Evolutionary conservation across 768 basidiomycete species (phyloP), one percentile per base, ranked within the genome.

Genomic region (Boletus speciosus): DNA sequence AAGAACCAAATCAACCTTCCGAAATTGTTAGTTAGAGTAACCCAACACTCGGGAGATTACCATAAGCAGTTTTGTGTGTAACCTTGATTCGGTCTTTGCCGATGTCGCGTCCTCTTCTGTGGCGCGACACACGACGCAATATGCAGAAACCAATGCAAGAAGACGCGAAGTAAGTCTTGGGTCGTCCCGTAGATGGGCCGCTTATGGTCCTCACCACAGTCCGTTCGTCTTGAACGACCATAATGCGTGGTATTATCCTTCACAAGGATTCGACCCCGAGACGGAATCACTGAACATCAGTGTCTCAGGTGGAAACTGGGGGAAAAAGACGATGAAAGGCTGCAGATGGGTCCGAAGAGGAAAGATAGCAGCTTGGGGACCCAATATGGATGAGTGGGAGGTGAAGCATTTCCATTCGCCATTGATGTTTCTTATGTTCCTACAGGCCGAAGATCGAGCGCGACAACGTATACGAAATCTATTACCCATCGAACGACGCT

Each of bases 311-410:
- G 87, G 92, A 35, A 94, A 94, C 61, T 93, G 92, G 90, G 92
- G 92, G 3, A 81, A 84, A 55, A 94, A 94, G 72, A 80, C 78
- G 10, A 71, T 78, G 54, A 83, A 83, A 66, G 85, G 84, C n/a
- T 82, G 88, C 19, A 78, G 90, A 65, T 93, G 90, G 90, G 78
- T 88, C 46, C 81, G 90, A 16, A 81, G 78, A 66, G 89, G 91
- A 43, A 93, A 94, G 71, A 82, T 92, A 55, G 81, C 83, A 29
- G 76, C 85, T 14, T 94, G 92, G 92, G 90, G 89, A 29, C 90
- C 91, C 21, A 80, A 81, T 45, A 82, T 84, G 75, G 90, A 90
- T 35, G 90, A 93, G 54, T 91, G 88, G 86, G 90, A 93, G 83
- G 91, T 88, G 44, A 61, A 10, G 4, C 21, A 14, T 56, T 40